Evolutionary conservation across 192 early-diverging fungal species (phyloP), one percentile per base, ranked within the genome.

Genomic region (Fimicolochytrium jonesii): DNA sequence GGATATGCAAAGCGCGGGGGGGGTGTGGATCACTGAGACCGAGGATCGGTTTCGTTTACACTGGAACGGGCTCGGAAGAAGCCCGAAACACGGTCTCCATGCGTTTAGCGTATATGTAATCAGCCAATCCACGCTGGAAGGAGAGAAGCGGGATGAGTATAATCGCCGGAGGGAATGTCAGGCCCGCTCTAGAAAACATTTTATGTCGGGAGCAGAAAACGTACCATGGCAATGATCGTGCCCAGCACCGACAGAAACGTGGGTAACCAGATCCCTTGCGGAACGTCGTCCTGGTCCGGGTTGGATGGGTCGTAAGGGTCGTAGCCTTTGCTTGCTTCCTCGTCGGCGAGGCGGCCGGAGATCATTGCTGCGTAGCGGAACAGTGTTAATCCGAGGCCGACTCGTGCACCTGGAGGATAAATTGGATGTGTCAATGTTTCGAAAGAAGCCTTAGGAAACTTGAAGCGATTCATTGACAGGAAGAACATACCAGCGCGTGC

Each of bases 231-330:
- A 42, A 92, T 83, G 36, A 83, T 81, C 22, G 75, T 77, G 6
- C 90, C 90, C 25, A 91, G 56, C 20, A 88, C 61, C 75, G 90
- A 82, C 43, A 94, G 73, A 42, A 90, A 47, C 52, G 88, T 90
- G 0, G 90, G 78, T 31, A 88, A 74, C 66, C 81, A 88, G 29
- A 17, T 50, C 3, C 25, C 48, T 17, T 79, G 76, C n/a, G n/a
- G n/a, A n/a, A n/a, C n/a, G 57, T 77, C 86, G 58, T 84, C 79
- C 41, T 75, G 63, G 20, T 18, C 42, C 31, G 62, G 54, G 13
- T 42, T 44, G 13, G 56, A n/a, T 25, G 25, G 31, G 18, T 30
- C 23, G 11, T 69, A 54, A 11, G 31, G 36, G 51, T 58, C 48
- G 6, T 70, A 33, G 33, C 56, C n/a, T 49, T 59, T 22, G 23